phyloP scores from a whole-genome alignment of 805 yeast genomes.

The Candida ipomoeae region DNA sequence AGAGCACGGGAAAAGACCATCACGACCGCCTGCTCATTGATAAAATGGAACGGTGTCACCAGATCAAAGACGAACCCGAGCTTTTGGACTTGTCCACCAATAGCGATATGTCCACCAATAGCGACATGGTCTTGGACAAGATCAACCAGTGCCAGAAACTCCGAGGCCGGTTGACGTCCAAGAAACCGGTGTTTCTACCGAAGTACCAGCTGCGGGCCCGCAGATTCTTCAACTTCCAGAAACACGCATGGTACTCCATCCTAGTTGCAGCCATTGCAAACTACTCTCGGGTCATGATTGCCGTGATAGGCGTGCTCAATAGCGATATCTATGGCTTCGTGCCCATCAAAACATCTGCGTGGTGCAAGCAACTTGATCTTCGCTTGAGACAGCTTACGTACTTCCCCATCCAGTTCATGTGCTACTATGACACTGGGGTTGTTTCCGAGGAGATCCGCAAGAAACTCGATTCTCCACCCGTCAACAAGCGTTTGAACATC shows the following conservation, averaged over 20 bases:
- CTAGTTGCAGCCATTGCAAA: background rate
- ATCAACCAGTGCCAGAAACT: conserved; percentile 27
- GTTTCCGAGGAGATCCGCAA: conserved; percentile 35
- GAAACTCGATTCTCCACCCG: conserved; percentile 34
- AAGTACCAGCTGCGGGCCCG: background rate
- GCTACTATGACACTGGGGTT: conserved; percentile 43
- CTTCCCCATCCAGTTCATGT: conserved; percentile 74
- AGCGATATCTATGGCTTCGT: conserved; percentile 18
- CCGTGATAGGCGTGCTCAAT: conserved; percentile 26
- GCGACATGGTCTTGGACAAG: conserved; percentile 28
- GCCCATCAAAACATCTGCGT: conserved; percentile 47
- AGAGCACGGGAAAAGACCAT: conserved; percentile 32
- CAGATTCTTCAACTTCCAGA: conserved; percentile 6
- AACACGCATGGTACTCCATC: background rate
- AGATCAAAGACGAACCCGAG: background rate
- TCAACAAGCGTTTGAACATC: conserved; percentile 34
- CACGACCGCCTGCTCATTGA: background rate
- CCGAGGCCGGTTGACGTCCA: background rate
- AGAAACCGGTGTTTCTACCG: background rate
- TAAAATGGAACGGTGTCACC: conserved; percentile 6
- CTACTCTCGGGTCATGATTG: background rate
- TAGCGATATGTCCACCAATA: conserved; percentile 27
- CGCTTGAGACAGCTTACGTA: conserved; percentile 71
- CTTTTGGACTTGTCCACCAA: conserved; percentile 16
- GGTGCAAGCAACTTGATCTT: conserved; percentile 75